A percentile compares a stretch with the other conserved stretches of the same genome.
These are phyloP conservation scores for Yamadazyma endophytica DNA, from an alignment of 805 yeast species.

Conservation along the genomic window DNA sequence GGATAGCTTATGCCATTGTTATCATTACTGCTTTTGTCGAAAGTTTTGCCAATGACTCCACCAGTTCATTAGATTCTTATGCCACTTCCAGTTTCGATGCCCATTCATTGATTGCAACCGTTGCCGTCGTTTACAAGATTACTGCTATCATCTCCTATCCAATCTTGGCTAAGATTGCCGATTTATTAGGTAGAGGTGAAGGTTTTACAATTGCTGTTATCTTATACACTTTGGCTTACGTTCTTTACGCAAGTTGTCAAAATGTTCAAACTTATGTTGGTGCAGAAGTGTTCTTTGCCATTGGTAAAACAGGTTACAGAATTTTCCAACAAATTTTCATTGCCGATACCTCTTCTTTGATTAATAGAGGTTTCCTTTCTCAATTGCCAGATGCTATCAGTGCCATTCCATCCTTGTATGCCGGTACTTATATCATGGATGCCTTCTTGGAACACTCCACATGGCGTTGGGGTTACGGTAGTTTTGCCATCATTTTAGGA, in stretches of 20 bases:
- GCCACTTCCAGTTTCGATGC: conserved; percentile 16
- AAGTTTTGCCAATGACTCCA: conserved; percentile 19
- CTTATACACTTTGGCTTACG: conserved; percentile 16
- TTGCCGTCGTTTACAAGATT: conserved; percentile 16
- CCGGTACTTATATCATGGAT: conserved; percentile 40
- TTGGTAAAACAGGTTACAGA: conserved; percentile 17
- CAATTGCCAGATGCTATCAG: conserved; percentile 10
- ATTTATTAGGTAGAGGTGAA: conserved; percentile 17
- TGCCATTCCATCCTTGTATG: conserved; percentile 29
- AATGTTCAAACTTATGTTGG: conserved; percentile 18
- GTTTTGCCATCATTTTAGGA: conserved; percentile 43
- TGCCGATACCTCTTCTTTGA: conserved; percentile 18
- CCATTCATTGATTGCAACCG: conserved; percentile 18
- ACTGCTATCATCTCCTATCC: conserved; percentile 18
- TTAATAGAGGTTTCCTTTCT: conserved; percentile 16
- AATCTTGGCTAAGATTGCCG: conserved; percentile 17
- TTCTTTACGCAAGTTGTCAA: conserved; percentile 15
- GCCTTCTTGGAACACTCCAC: conserved; percentile 25
- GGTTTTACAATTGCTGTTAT: conserved; percentile 13
- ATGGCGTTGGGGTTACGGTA: conserved; percentile 53
- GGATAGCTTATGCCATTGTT: conserved; percentile 17
- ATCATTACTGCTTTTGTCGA: conserved; percentile 23
- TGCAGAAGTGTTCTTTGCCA: conserved; percentile 16
- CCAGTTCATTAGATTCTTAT: conserved; percentile 24
- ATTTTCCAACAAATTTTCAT: conserved; percentile 12